Percentiles rank a stretch among this genome's conserved stretches.
phyloP scores from a whole-genome alignment of 2,329 filamentous ascomycete species.

The Colletotrichum orchidophilum region DNA sequence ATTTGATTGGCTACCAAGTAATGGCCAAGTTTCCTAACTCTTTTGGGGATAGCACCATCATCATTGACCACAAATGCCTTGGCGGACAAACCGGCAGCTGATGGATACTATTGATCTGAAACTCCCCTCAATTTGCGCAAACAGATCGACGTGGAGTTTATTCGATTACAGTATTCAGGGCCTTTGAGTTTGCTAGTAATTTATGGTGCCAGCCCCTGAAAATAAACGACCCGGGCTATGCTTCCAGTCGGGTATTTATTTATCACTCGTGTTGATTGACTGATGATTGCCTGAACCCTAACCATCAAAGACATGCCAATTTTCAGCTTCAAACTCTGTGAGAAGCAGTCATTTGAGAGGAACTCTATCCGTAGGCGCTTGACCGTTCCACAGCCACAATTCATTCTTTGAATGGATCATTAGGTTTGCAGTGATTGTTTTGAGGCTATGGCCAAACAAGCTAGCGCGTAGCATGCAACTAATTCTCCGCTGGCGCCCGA shows the following conservation, averaged over 20 bases:
- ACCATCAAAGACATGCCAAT: not conserved
- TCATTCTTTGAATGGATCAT: not conserved
- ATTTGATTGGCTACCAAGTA: not conserved
- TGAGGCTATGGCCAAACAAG: not conserved
- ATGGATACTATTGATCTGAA: slow-evolving; percentile 14
- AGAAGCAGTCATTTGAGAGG: not conserved
- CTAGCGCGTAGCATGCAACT: not conserved
- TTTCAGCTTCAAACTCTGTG: not conserved
- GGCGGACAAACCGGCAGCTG: slow-evolving; percentile 1
- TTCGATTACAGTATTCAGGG: too few relatives aligned
- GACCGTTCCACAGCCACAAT: not conserved
- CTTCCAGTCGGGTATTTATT: too few relatives aligned
- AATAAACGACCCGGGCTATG: not conserved
- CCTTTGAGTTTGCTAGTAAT: not conserved
- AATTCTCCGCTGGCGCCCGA: not conserved
- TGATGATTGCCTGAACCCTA: not conserved
- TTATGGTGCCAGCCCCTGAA: not conserved
- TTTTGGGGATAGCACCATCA: not conserved
- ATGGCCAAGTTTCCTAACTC: not conserved
- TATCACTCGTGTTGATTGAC: too few relatives aligned
- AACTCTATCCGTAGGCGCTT: too few relatives aligned
- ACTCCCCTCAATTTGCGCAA: slow-evolving; percentile 13
- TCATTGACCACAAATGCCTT: not conserved
- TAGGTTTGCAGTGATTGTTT: not conserved
- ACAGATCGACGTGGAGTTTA: slow-evolving; percentile 1